Base-by-base conservation (phyloP, 768 basidiomycete species). In the Mycena rosella region DNA sequence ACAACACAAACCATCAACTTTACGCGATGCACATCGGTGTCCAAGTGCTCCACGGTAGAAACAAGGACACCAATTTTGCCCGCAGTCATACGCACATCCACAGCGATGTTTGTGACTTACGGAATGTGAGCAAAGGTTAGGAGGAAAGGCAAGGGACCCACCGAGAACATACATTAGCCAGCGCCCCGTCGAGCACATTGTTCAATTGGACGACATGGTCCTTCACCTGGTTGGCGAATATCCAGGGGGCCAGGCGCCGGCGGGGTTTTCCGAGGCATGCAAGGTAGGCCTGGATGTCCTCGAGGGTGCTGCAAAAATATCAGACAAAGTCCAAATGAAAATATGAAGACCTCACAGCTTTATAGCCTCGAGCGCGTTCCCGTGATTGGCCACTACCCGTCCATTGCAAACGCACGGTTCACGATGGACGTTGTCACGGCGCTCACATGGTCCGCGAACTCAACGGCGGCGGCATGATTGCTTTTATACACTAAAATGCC, bases 111-210 rank as follows among this genome's bases (percentile, higher is more conserved):
- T 10, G 27, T 4, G 24, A 27, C 14, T 15, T 48, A 2, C 24
- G n/a, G n/a, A n/a, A 27, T 8, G 47, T 3, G 24, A 27, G 14
- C 24, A 48, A 26, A 22, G 7, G 44, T 5, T 45, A 5, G 22
- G n/a, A 5, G 5, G 22, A 27, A 48, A 27, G 26, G 11, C 26
- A 27, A 9, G 22, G 27, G 47, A 14, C 10, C 11, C 22, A 61
- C 60, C 5, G 20, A 29, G n/a, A 61, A 52, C 51, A 61, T n/a
- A n/a, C n/a, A n/a, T n/a, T 20, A 10, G 27, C 34, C 14, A 62
- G 15, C 15, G 60, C 51, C 20, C 27, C 42, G 14, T 61, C 51
- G 14, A 61, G 60, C 7, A 27, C 51, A 14, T 6, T 11, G 18
- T 61, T 42, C 36, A 61, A 36, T 27, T 32, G 26, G 7, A 38